These are phyloP conservation scores for Leccinum angustisporum DNA, from an alignment of 1,284 basidiomycete species.

Conservation along the genomic window DNA sequence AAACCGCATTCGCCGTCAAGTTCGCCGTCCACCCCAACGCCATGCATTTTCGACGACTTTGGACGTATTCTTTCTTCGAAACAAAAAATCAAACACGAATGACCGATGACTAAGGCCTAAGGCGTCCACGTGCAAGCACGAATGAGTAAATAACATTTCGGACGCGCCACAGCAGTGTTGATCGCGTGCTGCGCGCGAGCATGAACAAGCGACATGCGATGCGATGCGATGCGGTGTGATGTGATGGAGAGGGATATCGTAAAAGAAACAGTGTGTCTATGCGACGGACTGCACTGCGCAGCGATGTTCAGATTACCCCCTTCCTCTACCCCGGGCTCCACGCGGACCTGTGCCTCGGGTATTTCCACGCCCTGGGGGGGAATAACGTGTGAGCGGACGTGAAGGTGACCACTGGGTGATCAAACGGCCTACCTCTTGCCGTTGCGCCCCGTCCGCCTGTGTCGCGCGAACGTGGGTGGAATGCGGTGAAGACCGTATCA, in stretches of 20 bases:
- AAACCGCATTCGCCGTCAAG: not conserved
- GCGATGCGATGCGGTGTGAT: not conserved
- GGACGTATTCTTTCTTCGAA: not conserved
- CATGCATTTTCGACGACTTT: not conserved
- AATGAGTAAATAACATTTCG: slow-evolving; percentile 2
- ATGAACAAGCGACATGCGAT: not conserved
- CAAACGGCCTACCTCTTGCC: slow-evolving; percentile 37
- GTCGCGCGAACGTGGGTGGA: not conserved
- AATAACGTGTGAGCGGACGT: not conserved
- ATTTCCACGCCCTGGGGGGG: slow-evolving; percentile 27
- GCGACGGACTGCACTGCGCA: not conserved
- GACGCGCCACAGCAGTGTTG: not conserved
- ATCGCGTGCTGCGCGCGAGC: not conserved
- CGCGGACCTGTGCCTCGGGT: slow-evolving; percentile 30
- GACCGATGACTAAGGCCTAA: slow-evolving; percentile 1
- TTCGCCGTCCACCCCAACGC: not conserved
- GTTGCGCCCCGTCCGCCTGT: slow-evolving; percentile 44
- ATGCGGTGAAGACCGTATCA: not conserved
- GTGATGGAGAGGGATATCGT: slow-evolving; percentile 17
- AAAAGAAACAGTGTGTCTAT: not conserved
- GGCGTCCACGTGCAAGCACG: slow-evolving; percentile 1
- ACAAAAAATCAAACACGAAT: not conserved
- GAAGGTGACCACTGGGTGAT: not conserved
- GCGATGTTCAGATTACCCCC: slow-evolving; percentile 23
- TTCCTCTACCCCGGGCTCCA: slow-evolving; percentile 34